Evolutionary conservation across 352 stramenopile genomes (phyloP), one percentile per base, ranked within the genome.

Genomic region (Pythium chondricola): DNA sequence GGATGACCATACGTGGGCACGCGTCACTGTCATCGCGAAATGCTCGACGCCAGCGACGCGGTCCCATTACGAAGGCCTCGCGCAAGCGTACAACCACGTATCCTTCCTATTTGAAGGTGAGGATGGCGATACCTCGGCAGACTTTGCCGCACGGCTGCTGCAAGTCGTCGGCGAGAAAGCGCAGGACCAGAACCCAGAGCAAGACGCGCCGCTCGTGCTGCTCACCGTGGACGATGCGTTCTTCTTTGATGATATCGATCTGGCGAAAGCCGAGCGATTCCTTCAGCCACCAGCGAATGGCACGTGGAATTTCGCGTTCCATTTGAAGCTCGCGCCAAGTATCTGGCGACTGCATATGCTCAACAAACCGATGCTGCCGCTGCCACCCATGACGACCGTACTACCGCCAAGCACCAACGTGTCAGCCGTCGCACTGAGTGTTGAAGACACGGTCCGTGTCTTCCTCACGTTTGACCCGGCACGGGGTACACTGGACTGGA

Each of bases 311-410:
- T 85, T 83, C 53, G 65, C 60, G 24, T 85, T 95, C 50, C 65
- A 94, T 32, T 41, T 88, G 13, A 88, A 86, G 38, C 69, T 95
- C 22, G 65, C 85, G 29, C 74, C 74, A 17, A 83, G 74, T 48
- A 89, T 93, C 50, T 83, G 67, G 50, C 83, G 64, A 29, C 89
- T 71, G 44, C 80, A 95, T 43, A 65, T 87, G 36, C 63, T 64
- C 13, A 74, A 74, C 52, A 50, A 73, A 37, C 62, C 69, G 3
- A 81, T 69, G 58, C 56, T 83, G 32, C 65, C 67, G 31, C 68
- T 83, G 41, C 57, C 58, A 31, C 39, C 54, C 5, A 61, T 82
- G 61, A 35, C 46, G 16, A 57, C 57, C 9, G 51, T 60, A 22
- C 33, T 60, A n/a, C 57, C 57, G 2, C 7, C 21, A 1, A 40